These are phyloP conservation scores for Mycena floridula DNA, from an alignment of 768 basidiomycete species.

Conservation along the genomic window DNA sequence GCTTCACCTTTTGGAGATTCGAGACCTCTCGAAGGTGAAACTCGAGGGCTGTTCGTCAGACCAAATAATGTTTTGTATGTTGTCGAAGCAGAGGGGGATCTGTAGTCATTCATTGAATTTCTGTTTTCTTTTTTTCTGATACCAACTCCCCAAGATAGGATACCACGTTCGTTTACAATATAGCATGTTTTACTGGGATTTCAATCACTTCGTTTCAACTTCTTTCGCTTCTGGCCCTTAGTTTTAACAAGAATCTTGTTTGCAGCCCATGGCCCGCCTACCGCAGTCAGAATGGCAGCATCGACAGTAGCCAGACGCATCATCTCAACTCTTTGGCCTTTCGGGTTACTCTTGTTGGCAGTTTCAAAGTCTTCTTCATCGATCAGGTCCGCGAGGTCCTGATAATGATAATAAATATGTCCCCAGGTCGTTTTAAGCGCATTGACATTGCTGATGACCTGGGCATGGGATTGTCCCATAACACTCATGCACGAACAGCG, in stretches of 20 bases:
- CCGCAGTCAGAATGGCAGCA: slow-evolving; percentile 1
- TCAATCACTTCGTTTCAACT: too few species aligned
- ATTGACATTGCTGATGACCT: slow-evolving; percentile 5
- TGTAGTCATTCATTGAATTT: too few species aligned
- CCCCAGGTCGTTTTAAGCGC: slow-evolving; percentile 2
- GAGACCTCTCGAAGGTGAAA: slow-evolving; percentile 45
- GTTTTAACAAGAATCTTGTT: neutral
- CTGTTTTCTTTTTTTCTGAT: too few species aligned
- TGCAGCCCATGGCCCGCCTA: neutral
- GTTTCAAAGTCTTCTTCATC: neutral
- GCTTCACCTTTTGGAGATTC: slow-evolving; percentile 52
- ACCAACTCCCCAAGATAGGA: too few species aligned
- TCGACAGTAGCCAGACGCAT: slow-evolving; percentile 1
- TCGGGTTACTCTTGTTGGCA: neutral
- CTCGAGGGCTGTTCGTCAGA: slow-evolving; percentile 74
- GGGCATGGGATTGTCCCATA: slow-evolving; percentile 3
- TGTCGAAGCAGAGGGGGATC: slow-evolving; percentile 68
- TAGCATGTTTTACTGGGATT: too few species aligned
- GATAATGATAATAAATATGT: slow-evolving; percentile 5
- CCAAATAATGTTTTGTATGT: slow-evolving; percentile 87
- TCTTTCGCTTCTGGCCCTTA: too few species aligned
- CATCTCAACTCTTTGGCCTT: slow-evolving; percentile 1
- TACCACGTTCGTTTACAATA: too few species aligned
- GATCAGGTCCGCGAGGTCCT: slow-evolving; percentile 1
- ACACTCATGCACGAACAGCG: slow-evolving; percentile 1